These are phyloP conservation scores for Extremus antarcticus DNA, from an alignment of 495 filamentous ascomycete species.

Conservation along the genomic window DNA sequence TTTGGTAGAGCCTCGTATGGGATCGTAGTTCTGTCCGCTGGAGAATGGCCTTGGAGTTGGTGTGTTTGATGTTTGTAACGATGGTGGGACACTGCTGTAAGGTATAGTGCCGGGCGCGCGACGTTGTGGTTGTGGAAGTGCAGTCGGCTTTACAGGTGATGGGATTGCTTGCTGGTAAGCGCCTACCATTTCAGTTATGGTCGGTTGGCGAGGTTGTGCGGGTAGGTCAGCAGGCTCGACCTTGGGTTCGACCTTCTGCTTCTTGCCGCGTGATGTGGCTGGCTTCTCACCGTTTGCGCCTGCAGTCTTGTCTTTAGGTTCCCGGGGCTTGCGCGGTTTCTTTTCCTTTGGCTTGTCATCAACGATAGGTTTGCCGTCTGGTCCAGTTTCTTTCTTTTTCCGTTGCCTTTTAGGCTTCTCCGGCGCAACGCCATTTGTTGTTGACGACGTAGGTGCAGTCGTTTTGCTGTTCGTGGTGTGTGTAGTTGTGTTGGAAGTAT, in stretches of 20 bases:
- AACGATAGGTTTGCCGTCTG: constrained; percentile 30
- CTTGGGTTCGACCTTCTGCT: constrained; percentile 29
- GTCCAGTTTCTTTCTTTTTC: constrained; percentile 20
- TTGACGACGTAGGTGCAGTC: constrained; percentile 4
- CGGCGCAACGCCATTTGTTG: constrained; percentile 7
- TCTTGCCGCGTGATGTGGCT: constrained; percentile 42
- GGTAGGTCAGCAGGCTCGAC: constrained; percentile 31
- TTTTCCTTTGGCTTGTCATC: constrained; percentile 35
- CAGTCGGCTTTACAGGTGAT: not conserved
- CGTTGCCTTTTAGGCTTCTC: constrained; percentile 16
- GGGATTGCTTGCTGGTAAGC: not conserved
- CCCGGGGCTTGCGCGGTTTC: constrained; percentile 44
- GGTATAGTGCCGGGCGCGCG: constrained; percentile 4
- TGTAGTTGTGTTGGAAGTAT: not conserved
- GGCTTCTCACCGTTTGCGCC: constrained; percentile 17
- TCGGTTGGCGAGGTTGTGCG: constrained; percentile 19
- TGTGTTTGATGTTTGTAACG: constrained; percentile 16
- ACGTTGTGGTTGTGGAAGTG: constrained; percentile 3
- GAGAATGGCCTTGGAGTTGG: constrained; percentile 39
- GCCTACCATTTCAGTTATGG: constrained; percentile 17
- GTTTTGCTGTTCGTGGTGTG: constrained; percentile 2
- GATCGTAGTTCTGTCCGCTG: constrained; percentile 77
- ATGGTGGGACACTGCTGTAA: constrained; percentile 7
- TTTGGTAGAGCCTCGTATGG: constrained; percentile 64
- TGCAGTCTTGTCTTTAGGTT: constrained; percentile 44